These are phyloP conservation scores for Tylopilus sp. DNA, from an alignment of 768 basidiomycete genomes.

Conservation along the genomic window DNA sequence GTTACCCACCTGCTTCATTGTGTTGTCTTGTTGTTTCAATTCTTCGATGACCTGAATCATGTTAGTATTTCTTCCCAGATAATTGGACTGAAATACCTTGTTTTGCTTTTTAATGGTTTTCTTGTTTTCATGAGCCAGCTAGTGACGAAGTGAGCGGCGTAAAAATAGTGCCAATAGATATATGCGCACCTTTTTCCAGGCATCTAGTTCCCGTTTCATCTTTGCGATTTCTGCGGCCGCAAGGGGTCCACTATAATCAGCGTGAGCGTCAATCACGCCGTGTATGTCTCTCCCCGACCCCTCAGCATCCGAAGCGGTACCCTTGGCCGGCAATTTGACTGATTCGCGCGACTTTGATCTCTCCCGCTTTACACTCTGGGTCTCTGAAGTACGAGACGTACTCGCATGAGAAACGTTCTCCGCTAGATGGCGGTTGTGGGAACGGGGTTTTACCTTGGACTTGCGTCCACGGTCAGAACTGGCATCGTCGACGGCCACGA, in stretches of 20 bases:
- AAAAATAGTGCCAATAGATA: not conserved
- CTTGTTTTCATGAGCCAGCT: constrained; percentile 44
- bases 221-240: constrained; percentile 49
- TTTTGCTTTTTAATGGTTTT: constrained; percentile 51
- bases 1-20: constrained; percentile 36
- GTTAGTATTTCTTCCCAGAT: constrained; percentile 1
- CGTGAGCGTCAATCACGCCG: constrained; percentile 11
- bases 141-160: constrained; percentile 2
- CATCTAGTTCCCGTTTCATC: constrained; percentile 56
- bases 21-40: constrained; percentile 40
- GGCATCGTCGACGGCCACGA: constrained; percentile 26
- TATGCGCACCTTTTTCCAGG: constrained; percentile 42
- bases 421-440: constrained; percentile 20
- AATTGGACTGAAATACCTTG: constrained; percentile 41
- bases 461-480: constrained; percentile 33
- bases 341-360: constrained; percentile 38
- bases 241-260: constrained; percentile 33
- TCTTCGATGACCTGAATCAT: constrained; percentile 49
- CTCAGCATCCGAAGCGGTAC: constrained; percentile 25
- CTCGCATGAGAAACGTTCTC: constrained; percentile 18
- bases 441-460: constrained; percentile 26
- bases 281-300: constrained; percentile 25
- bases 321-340: constrained; percentile 18
- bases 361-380: constrained; percentile 23
- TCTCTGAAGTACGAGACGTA: constrained; percentile 10